Conservation (phyloP, 2,329 filamentous ascomycete species). For the Coniochaeta sp. region DNA sequence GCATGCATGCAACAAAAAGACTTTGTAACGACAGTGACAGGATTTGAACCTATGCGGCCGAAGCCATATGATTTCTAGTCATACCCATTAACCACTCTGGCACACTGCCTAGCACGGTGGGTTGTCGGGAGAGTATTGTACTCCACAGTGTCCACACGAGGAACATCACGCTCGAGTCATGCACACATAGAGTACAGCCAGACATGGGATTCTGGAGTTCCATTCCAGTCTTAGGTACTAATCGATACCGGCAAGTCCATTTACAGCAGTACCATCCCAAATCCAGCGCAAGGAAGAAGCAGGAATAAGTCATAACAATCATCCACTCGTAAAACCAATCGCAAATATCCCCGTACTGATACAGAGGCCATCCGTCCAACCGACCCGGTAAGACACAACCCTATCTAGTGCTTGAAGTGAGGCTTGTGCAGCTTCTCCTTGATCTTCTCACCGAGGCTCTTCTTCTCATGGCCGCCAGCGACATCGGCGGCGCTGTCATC, state of each 20-base stretch:
- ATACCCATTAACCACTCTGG: not conserved
- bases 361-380: not conserved
- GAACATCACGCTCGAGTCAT: not conserved
- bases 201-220: not conserved
- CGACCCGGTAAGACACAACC: not conserved
- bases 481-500: constrained; percentile 11
- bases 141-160: not conserved
- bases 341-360: not conserved
- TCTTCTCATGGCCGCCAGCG: constrained; percentile 18
- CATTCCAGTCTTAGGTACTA: not conserved
- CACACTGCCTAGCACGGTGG: not conserved
- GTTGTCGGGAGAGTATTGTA: not conserved
- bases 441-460: constrained; percentile 53
- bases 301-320: not conserved
- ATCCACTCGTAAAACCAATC: not conserved
- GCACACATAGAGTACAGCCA: not conserved
- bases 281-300: not conserved
- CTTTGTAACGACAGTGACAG: not conserved
- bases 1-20: not conserved
- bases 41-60: not conserved
- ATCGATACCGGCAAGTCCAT: not conserved
- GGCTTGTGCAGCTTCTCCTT: constrained; percentile 57
- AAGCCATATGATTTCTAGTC: not conserved
- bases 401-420: not conserved
- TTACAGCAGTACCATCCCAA: not conserved